Percentiles rank a stretch among this genome's conserved stretches.
Conservation (phyloP, 2,329 filamentous ascomycete genomes). For the Myotisia sp. region DNA sequence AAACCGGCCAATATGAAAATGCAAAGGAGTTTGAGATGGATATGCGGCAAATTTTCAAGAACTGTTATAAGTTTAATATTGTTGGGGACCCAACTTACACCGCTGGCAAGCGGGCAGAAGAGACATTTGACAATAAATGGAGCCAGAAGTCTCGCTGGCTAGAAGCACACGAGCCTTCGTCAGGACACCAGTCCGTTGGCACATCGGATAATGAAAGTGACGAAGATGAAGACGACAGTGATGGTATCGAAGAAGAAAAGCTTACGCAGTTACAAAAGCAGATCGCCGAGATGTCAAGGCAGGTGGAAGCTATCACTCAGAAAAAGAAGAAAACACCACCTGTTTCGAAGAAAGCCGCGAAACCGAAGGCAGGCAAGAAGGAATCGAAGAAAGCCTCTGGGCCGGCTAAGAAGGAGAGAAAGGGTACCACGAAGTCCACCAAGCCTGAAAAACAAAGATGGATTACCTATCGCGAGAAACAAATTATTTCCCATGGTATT, state of each 20-base stretch:
- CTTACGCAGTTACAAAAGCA: slow-evolving; percentile 54
- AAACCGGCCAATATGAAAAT: slow-evolving; percentile 62
- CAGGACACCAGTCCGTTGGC: slow-evolving; percentile 50
- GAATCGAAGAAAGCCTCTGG: slow-evolving; percentile 27
- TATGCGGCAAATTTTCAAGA: slow-evolving; percentile 67
- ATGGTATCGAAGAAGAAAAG: slow-evolving; percentile 48
- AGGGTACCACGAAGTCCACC: slow-evolving; percentile 22
- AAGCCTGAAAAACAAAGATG: slow-evolving; percentile 45
- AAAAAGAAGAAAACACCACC: slow-evolving; percentile 48
- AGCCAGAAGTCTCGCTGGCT: slow-evolving; percentile 68
- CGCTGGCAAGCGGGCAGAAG: slow-evolving; percentile 58
- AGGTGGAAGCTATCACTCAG: slow-evolving; percentile 41
- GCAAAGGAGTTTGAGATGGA: slow-evolving; percentile 78
- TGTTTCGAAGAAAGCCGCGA: slow-evolving; percentile 35
- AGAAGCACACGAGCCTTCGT: slow-evolving; percentile 54
- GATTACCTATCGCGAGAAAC: slow-evolving; percentile 69
- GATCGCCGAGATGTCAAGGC: slow-evolving; percentile 59
- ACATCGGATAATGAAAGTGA: slow-evolving; percentile 56
- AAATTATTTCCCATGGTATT: slow-evolving; percentile 75
- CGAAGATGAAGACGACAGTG: slow-evolving; percentile 53
- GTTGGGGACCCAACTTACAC: slow-evolving; percentile 57
- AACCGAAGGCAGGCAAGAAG: slow-evolving; percentile 32
- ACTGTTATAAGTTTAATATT: slow-evolving; percentile 89
- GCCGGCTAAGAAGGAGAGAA: slow-evolving; percentile 45
- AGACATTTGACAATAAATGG: slow-evolving; percentile 63